Base-by-base conservation (phyloP, 371 early-diverging fungal genomes). In the Massospora cicadina region DNA sequence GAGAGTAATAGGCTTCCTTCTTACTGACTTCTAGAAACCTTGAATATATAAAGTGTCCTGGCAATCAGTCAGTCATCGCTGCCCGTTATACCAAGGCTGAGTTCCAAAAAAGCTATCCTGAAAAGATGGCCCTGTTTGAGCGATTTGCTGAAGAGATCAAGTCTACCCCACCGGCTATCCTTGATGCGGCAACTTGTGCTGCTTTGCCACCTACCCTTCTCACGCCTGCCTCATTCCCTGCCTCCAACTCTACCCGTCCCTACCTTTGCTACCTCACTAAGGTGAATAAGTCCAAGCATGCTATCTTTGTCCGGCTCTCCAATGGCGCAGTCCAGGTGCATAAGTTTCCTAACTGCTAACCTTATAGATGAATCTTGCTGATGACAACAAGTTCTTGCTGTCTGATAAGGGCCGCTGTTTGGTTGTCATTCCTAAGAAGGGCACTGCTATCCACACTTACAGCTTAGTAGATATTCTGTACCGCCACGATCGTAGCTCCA, bases 1-100 rank as follows among this genome's bases (percentile, higher is more conserved):
- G 71, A 26, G 65, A 70, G 81, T 86, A 77, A 68, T 77, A 2
- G n/a, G 25, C 7, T 17, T 43, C 43, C 5, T 43, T 17, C 5
- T 43, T 43, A 10, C 43, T 43, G 17, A 43, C 43, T 17, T 17
- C 5, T 17, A 43, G 43, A 17, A 10, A 43, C 17, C 17, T 43
- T 43, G 43, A 43, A 17, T 43, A 10, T 5, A 43, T 43, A 10
- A 17, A 43, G 17, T 5, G 10, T 43, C 17, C 10, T 17, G 17
- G 17, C 43, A 43, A 43, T 17, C 43, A 43, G 43, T 17, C 10
- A n/a, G n/a, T n/a, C 43, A 10, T 43, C 10, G 43, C 43, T 10
- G 17, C 5, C 5, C 43, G 43, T 17, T 43, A 43, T 43, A 43
- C 43, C 17, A 5, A 17, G 5, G 43, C 43, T 43, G 43, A 43